Conservation (phyloP, 106 monocot genomes). For the Dactylorhiza incarnata region DNA sequence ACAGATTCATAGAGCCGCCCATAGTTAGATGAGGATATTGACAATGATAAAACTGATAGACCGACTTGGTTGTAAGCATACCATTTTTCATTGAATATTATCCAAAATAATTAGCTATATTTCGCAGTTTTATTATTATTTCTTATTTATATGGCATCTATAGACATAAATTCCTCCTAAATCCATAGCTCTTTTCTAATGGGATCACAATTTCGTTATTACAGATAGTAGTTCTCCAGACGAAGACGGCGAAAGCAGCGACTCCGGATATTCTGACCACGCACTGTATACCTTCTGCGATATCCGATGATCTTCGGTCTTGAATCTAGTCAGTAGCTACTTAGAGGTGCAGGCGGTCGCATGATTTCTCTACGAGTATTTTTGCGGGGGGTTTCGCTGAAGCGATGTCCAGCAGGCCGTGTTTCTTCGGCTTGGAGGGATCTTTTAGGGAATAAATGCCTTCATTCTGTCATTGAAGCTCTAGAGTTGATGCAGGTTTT, state of each 20-base stretch:
- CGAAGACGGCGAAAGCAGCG: conserved; percentile 76
- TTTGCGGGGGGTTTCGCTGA: neutral
- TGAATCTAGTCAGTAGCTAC: conserved; percentile 13
- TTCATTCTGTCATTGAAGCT: neutral
- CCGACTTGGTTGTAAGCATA: neutral
- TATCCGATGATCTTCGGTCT: conserved; percentile 70
- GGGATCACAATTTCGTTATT: conserved; percentile 1
- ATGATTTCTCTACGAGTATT: neutral
- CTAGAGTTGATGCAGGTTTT: neutral
- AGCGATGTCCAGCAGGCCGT: neutral
- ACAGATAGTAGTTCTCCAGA: conserved; percentile 80
- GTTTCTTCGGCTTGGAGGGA: neutral
- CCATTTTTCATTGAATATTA: neutral
- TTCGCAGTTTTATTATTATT: neutral
- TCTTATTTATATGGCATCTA: neutral
- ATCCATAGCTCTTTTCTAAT: neutral
- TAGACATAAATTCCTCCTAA: neutral
- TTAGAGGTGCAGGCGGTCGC: neutral
- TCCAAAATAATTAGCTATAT: neutral
- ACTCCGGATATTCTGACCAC: conserved; percentile 78
- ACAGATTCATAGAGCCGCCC: no score
- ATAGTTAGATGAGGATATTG: neutral
- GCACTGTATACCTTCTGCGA: conserved; percentile 87
- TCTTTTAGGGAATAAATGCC: neutral
- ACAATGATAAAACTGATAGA: neutral